Percentiles rank a stretch among this genome's conserved stretches.
phyloP scores from a whole-genome alignment of 129 eudicot species.

The Flaveria sonorensis region DNA sequence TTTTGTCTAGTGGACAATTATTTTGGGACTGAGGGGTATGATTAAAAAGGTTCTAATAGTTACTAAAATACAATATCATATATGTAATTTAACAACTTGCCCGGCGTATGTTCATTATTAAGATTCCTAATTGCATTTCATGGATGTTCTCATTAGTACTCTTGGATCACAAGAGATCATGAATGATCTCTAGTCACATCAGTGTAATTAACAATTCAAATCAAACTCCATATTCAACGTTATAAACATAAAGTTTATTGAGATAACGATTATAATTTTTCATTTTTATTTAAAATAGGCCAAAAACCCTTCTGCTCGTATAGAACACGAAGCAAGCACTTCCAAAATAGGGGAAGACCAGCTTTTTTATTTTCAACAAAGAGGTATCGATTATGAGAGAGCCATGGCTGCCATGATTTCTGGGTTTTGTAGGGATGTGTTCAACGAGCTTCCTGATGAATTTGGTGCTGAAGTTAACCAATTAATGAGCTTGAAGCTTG shows the following conservation, averaged over 20 bases:
- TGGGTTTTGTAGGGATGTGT: slow-evolving; percentile 91
- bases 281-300: slow-evolving; percentile 44
- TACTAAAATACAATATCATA: no score
- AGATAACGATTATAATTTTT: background rate
- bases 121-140: no score
- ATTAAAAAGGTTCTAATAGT: no score
- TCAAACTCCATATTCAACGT: background rate
- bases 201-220: background rate
- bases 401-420: slow-evolving; percentile 99
- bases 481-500: slow-evolving; percentile 94
- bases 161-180: background rate
- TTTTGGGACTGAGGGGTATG: no score
- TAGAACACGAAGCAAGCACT: slow-evolving; percentile 97
- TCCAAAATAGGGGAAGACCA: slow-evolving; percentile 97
- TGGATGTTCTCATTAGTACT: no score
- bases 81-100: background rate
- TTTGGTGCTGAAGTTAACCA: slow-evolving; percentile 96
- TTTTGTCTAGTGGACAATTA: background rate
- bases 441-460: slow-evolving; percentile 93
- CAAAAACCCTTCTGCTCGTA: slow-evolving; percentile 70
- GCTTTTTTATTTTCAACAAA: slow-evolving; percentile 92
- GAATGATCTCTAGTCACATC: background rate
- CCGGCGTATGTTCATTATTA: background rate
- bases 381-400: slow-evolving; percentile 90
- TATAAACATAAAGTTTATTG: background rate